phyloP scores from a whole-genome alignment of 306 rosid genomes.

The Alnus rubra region DNA sequence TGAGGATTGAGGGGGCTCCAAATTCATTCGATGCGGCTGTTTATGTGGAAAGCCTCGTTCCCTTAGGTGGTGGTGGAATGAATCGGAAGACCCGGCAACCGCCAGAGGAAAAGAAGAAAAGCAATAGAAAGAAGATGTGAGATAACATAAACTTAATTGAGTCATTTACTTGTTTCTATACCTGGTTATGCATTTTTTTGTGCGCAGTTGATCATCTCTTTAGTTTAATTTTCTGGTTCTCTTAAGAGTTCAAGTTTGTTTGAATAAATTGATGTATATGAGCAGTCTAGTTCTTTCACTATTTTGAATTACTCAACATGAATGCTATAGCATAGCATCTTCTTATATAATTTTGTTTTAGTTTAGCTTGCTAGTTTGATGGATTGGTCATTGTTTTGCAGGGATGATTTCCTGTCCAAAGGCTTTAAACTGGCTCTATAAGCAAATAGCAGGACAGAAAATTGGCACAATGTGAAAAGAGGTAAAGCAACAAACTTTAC shows the following conservation, averaged over 20 bases:
- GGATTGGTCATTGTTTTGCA: not conserved
- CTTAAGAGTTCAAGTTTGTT: not conserved
- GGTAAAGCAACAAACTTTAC: not conserved
- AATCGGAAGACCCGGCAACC: not conserved
- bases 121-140: not conserved
- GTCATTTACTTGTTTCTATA: not conserved
- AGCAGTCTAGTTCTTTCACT: not conserved
- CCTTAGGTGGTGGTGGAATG: not conserved
- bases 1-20: constrained; percentile 11
- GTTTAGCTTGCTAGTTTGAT: not conserved
- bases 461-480: not conserved
- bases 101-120: not conserved
- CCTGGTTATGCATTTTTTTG: not conserved
- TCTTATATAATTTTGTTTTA: not conserved
- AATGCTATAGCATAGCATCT: not conserved
- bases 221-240: not conserved
- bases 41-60: constrained; percentile 11
- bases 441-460: not conserved
- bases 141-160: not conserved
- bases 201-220: not conserved
- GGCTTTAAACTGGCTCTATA: constrained; percentile 49
- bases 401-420: constrained; percentile 46
- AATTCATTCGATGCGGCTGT: not conserved
- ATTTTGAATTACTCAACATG: not conserved
- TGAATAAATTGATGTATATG: not conserved